These are phyloP conservation scores for Platanthera guangdongensis DNA, from an alignment of 106 monocot species.

Conservation along the genomic window DNA sequence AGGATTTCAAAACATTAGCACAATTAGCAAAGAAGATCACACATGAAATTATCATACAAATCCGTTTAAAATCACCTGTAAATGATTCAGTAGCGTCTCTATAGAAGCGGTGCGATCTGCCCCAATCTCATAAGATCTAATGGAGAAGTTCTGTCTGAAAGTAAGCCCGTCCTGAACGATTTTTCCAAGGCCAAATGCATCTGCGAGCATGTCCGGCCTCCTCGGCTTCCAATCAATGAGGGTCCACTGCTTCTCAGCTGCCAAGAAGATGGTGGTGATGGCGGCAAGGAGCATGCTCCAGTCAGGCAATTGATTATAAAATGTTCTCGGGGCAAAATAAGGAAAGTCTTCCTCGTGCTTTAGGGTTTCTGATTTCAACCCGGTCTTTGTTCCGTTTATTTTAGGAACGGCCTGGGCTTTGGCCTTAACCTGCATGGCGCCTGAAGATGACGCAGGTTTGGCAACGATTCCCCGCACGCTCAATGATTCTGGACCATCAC, in stretches of 20 bases:
- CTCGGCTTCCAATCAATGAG: slow-evolving; percentile 78
- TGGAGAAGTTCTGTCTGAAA: slow-evolving; percentile 80
- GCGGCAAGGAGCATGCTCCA: slow-evolving; percentile 88
- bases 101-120: slow-evolving; percentile 87
- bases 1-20: background rate
- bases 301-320: slow-evolving; percentile 88
- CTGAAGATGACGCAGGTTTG: slow-evolving; percentile 30
- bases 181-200: slow-evolving; percentile 60
- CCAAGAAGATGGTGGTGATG: slow-evolving; percentile 76
- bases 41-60: background rate
- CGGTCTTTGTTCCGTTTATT: slow-evolving; percentile 32
- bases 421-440: slow-evolving; percentile 35
- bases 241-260: slow-evolving; percentile 86
- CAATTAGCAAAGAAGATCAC: background rate
- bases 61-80: slow-evolving; percentile 45
- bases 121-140: slow-evolving; percentile 89
- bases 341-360: slow-evolving; percentile 30
- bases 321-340: slow-evolving; percentile 47
- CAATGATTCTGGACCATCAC: slow-evolving; percentile 23
- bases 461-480: slow-evolving; percentile 26
- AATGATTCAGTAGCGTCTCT: slow-evolving; percentile 93
- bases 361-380: slow-evolving; percentile 24
- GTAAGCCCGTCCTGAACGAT: slow-evolving; percentile 60
- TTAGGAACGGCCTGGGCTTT: slow-evolving; percentile 54
- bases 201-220: slow-evolving; percentile 76